These are phyloP conservation scores for Colletotrichum shisoi DNA, from an alignment of 2,329 filamentous ascomycete genomes.

Conservation along the genomic window DNA sequence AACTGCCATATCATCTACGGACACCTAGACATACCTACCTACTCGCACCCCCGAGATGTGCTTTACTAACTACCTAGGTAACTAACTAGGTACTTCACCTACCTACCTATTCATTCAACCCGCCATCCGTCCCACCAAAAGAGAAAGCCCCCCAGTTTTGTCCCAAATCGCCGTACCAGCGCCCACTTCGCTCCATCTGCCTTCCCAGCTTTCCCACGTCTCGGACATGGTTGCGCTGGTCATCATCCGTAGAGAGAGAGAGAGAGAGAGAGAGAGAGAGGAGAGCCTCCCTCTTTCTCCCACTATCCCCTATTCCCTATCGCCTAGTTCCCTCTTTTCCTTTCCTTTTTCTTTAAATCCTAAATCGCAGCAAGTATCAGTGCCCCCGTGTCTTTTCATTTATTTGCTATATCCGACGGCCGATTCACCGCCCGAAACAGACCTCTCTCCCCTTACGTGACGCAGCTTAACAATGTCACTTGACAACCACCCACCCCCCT, in stretches of 20 bases:
- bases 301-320: conserved; percentile 32
- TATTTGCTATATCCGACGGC: conserved; percentile 32
- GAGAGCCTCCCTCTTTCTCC: too few species aligned
- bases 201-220: conserved; percentile 1
- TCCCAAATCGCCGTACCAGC: conserved; percentile 18
- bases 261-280: too few species aligned
- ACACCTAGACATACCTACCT: background rate
- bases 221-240: conserved; percentile 26
- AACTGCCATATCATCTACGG: background rate
- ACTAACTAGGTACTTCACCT: too few species aligned
- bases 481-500: too few species aligned
- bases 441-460: too few species aligned
- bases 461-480: background rate
- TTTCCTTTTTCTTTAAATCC: background rate
- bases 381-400: conserved; percentile 11
- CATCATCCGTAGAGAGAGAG: too few species aligned
- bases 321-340: conserved; percentile 7
- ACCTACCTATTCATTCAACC: background rate
- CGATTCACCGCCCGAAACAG: background rate
- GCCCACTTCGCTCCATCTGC: conserved; percentile 3
- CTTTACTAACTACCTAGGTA: too few species aligned
- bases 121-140: background rate
- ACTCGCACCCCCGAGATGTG: too few species aligned
- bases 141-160: background rate
- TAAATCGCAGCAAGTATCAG: conserved; percentile 21